These are phyloP conservation scores for Claviceps maximensis DNA, from an alignment of 2,329 filamentous ascomycete species.

Conservation along the genomic window DNA sequence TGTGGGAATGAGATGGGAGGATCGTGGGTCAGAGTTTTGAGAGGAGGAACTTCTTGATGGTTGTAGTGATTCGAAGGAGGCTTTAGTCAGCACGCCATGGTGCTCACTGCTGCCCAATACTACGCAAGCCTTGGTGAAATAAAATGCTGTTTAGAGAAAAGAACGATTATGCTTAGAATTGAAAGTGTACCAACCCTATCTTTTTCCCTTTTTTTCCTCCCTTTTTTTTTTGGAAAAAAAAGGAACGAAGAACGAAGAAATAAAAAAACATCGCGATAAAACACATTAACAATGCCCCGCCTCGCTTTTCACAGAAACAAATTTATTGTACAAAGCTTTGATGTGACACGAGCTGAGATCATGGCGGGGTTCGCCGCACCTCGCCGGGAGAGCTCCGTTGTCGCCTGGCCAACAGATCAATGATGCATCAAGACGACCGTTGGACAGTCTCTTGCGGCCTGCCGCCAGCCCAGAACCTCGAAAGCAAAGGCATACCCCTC, in stretches of 20 bases:
- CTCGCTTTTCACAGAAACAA: no score
- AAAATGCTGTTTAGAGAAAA: no score
- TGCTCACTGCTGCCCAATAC: neutral
- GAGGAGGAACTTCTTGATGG: neutral
- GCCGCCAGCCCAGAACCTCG: neutral
- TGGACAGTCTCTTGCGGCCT: no score
- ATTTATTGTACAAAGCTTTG: neutral
- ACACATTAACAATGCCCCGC: no score
- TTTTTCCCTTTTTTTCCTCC: no score
- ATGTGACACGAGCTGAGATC: neutral
- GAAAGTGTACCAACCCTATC: neutral
- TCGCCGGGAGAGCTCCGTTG: neutral
- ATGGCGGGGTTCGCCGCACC: neutral
- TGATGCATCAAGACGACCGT: neutral
- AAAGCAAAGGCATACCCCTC: no score
- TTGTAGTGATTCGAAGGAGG: neutral
- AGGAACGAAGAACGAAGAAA: neutral
- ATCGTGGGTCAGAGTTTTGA: neutral
- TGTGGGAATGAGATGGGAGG: neutral
- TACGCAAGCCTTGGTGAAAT: neutral
- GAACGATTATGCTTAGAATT: no score
- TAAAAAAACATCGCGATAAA: neutral
- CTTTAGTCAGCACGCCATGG: constrained; percentile 1
- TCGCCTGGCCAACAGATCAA: neutral
- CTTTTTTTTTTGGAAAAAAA: neutral